These are phyloP conservation scores for Cystobasidium slooffiae DNA, from an alignment of 1,284 basidiomycete genomes.

Conservation along the genomic window DNA sequence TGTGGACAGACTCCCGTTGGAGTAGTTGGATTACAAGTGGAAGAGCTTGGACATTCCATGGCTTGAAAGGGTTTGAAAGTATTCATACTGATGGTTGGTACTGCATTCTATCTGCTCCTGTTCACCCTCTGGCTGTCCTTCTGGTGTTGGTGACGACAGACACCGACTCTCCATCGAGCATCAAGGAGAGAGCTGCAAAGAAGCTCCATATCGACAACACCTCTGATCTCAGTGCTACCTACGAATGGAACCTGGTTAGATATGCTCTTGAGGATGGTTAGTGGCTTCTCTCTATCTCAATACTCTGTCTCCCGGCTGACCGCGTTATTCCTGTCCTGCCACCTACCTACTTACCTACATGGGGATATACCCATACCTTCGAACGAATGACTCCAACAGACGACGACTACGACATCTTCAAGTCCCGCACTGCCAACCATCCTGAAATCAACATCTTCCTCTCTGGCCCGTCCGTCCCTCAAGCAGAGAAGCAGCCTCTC, in stretches of 20 bases:
- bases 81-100: background rate
- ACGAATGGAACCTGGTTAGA: slow-evolving; percentile 45
- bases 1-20: no score
- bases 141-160: background rate
- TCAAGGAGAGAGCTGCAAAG: slow-evolving; percentile 45
- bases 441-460: slow-evolving; percentile 50
- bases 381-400: slow-evolving; percentile 44
- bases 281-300: background rate
- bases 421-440: slow-evolving; percentile 42
- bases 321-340: background rate
- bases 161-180: slow-evolving; percentile 13
- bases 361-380: background rate
- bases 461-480: slow-evolving; percentile 47
- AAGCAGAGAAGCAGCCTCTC: slow-evolving; percentile 49
- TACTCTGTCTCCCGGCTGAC: background rate
- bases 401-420: slow-evolving; percentile 53
- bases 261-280: slow-evolving; percentile 53
- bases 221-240: slow-evolving; percentile 18
- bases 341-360: background rate
- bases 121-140: background rate
- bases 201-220: slow-evolving; percentile 44
- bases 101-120: background rate
- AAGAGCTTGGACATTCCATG: background rate
- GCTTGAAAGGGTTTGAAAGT: no score
- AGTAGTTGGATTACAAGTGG: no score